Evolutionary conservation across 805 yeast genomes (phyloP), one percentile per base, ranked within the genome.

Genomic region (Hanseniaspora guilliermondii): DNA sequence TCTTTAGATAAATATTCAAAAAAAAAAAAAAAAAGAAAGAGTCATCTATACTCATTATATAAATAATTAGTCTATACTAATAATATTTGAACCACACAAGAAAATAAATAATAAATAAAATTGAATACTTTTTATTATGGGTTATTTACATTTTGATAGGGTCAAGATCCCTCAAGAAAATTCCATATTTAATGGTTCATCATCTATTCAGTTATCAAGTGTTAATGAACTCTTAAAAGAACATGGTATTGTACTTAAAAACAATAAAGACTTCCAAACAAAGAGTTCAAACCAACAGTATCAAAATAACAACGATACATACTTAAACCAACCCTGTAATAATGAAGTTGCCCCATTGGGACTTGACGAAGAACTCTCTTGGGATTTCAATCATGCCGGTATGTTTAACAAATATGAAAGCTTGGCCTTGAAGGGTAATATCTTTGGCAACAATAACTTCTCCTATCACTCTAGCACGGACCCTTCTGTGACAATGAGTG

Each of bases 111-210:
- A 14, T 12, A n/a, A n/a, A n/a, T n/a, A n/a, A n/a, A n/a, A n/a
- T n/a, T n/a, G n/a, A n/a, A n/a, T n/a, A n/a, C n/a, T 14, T 27
- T 19, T 27, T 27, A 16, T 6, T 3, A 55, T 55, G 56, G 56
- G 56, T 25, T 55, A 55, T 21, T 33, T 55, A 27, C 56, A 55
- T 14, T 55, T 55, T 45, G 56, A 55, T 22, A 55, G 53, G 25
- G 56, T 44, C 21, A 35, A 49, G 11, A 49, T 55, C 33, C 56
- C 56, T 9, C 53, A 55, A 30, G 50, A 49, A 37, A 55, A 45
- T 38, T 39, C 39, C 19, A 44, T 50, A 4, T 50, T 50, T 14
- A 50, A 50, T 36, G 48, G 46, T 21, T 24, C 32, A 6, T 42
- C 54, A 7, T 42, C 48, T 5, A 50, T 50, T n/a, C 48, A 42